Base-by-base conservation (phyloP, 192 early-diverging fungal species). In the Backusella liffmaniae region DNA sequence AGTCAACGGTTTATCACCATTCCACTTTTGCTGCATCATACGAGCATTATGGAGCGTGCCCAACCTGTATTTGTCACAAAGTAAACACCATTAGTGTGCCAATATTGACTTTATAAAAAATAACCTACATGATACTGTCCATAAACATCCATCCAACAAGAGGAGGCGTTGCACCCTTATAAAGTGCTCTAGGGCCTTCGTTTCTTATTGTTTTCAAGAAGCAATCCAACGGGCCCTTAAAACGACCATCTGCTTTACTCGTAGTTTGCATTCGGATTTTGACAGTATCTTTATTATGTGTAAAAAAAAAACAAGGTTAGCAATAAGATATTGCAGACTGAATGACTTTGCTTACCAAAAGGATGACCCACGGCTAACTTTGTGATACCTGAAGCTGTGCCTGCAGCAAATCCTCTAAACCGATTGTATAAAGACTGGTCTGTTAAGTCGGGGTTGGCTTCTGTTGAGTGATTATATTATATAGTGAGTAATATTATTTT, bases 141-240 rank as follows among this genome's bases (percentile, higher is more conserved):
- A 97, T 96, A 66, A 94, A 84, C 2, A 91, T 90, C 95, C 95
- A 98, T 13, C 96, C 96, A 66, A 98, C 77, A 59, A 98, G 80
- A 21, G 96, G 96, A 10, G 95, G 94, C 26, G 94, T 96, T 15
- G 96, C 94, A 53, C 97, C 96, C 79, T 96, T 96, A 86, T 98
- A 98, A 5, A 98, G 85, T 9, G 93, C 96, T 5, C 90, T 85
- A 16, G 86, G 79, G 2, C 92, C 92, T 76, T 94, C 93, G 44
- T 92, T 77, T n/a, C 84, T 79, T 51, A 93, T 74, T 0, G 93
- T 95, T 70, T 83, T 78, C 51, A 83, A 66, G 30, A 95, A 79
- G 75, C 93, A 95, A 76, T 93, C 88, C 68, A 91, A 69, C 1
- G 92, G 89, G 39, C 93, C 93, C 42, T 85, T 85, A 82, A 95